Percentiles rank a stretch among this genome's conserved stretches.
These are phyloP conservation scores for Uronychia setigera DNA, from an alignment of 73 alveolate genomes.

Conservation along the genomic window DNA sequence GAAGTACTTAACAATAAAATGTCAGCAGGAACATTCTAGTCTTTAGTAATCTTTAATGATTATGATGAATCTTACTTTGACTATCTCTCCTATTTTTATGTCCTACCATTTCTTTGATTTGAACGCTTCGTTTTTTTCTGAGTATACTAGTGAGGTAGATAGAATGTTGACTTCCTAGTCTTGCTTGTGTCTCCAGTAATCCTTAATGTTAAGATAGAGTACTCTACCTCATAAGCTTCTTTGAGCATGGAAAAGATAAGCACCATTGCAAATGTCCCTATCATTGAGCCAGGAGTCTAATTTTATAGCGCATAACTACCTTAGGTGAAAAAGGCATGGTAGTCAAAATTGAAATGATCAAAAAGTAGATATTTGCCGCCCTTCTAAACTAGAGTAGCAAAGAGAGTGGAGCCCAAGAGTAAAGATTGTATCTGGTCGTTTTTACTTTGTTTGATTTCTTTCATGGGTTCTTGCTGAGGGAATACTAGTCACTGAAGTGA, in stretches of 20 bases:
- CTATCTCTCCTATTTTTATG: slow-evolving; percentile 23
- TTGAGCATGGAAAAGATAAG: slow-evolving; percentile 77
- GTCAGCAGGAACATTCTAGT: slow-evolving; percentile 75
- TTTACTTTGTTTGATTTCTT: slow-evolving; percentile 37
- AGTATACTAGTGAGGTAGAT: slow-evolving; percentile 1
- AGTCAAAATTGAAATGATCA: slow-evolving; percentile 87
- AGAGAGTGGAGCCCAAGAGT: slow-evolving; percentile 81
- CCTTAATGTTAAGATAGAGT: neutral
- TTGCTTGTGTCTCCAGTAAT: slow-evolving; percentile 5
- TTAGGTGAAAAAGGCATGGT: slow-evolving; percentile 72
- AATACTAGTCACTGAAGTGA: neutral
- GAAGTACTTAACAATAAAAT: slow-evolving; percentile 52
- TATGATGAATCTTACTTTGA: neutral
- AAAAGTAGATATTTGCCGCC: slow-evolving; percentile 92
- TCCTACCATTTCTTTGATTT: slow-evolving; percentile 18
- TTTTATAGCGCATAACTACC: neutral
- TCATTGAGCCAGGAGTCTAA: slow-evolving; percentile 55
- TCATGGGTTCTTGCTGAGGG: neutral
- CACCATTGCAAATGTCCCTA: slow-evolving; percentile 66
- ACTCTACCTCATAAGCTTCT: slow-evolving; percentile 73
- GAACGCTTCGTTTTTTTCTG: neutral
- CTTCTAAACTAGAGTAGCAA: slow-evolving; percentile 85
- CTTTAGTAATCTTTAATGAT: neutral
- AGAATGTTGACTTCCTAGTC: slow-evolving; percentile 69
- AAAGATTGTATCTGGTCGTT: slow-evolving; percentile 52